Conservation (phyloP, 768 basidiomycete species). For the Leccinellum albellum region DNA sequence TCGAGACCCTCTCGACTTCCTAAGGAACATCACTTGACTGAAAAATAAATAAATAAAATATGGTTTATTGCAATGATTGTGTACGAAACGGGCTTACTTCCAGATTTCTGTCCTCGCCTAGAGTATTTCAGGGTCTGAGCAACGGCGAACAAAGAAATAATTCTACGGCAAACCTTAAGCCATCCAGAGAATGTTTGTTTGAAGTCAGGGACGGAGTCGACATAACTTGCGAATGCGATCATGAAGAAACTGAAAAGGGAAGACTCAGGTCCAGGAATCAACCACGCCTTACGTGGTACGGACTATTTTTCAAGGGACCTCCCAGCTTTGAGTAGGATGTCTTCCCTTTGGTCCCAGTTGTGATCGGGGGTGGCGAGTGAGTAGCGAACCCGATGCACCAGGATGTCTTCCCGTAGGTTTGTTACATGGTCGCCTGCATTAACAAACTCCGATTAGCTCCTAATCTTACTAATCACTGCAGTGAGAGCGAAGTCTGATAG, state of each 20-base stretch:
- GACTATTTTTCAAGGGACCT: constrained; percentile 88
- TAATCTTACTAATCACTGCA: background rate
- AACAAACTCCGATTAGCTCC: constrained; percentile 9
- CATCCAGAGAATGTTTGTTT: constrained; percentile 77
- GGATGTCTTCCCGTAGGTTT: constrained; percentile 86
- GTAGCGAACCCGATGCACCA: constrained; percentile 80
- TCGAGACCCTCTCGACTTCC: constrained; percentile 75
- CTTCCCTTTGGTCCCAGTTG: constrained; percentile 47
- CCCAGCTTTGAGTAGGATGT: constrained; percentile 59
- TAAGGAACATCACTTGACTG: constrained; percentile 83
- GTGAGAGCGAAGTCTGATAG: background rate
- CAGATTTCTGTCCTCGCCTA: constrained; percentile 85
- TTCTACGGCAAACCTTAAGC: constrained; percentile 57
- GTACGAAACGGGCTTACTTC: constrained; percentile 56
- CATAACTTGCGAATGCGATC: constrained; percentile 88
- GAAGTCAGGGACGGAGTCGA: constrained; percentile 64
- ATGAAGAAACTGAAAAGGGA: constrained; percentile 74
- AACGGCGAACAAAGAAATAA: background rate
- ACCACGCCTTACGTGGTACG: constrained; percentile 23
- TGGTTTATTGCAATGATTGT: background rate
- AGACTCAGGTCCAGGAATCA: background rate
- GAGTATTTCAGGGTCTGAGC: background rate
- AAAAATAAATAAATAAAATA: background rate
- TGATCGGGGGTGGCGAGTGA: constrained; percentile 76
- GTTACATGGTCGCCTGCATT: constrained; percentile 81